phyloP scores from a whole-genome alignment of 169 alveolate species.

The Plasmodium gonderi region DNA sequence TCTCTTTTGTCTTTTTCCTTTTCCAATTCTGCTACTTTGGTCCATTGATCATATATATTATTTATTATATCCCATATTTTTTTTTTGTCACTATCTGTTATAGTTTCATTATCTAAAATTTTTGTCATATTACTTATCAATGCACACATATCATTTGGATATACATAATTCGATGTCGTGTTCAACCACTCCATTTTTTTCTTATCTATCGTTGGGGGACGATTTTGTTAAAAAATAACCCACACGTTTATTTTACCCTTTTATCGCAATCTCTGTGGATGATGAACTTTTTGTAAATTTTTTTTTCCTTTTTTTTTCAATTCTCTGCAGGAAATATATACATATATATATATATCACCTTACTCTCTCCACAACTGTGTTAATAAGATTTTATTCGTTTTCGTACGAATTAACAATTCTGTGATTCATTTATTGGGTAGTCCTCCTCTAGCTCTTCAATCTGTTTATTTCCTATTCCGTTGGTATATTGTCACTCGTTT shows the following conservation, averaged over 20 bases:
- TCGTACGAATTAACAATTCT: no score
- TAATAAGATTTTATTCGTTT: no score
- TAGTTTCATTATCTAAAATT: constrained; percentile 18
- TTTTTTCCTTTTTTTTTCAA: no score
- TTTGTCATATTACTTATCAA: constrained; percentile 18
- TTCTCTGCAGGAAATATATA: no score
- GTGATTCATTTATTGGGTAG: no score
- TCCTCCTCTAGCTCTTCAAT: no score
- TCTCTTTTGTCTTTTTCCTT: constrained; percentile 59
- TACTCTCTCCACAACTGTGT: no score
- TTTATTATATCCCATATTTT: constrained; percentile 35
- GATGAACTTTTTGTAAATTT: no score
- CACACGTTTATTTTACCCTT: background rate
- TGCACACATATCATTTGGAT: constrained; percentile 64
- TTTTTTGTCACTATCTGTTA: constrained; percentile 28
- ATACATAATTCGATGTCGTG: constrained; percentile 24
- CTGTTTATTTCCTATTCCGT: background rate
- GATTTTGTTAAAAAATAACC: background rate
- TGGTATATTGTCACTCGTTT: background rate
- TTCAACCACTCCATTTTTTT: constrained; percentile 23
- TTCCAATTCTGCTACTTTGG: constrained; percentile 30
- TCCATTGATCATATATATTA: constrained; percentile 48
- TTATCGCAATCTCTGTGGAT: background rate
- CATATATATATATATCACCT: no score
- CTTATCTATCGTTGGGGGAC: background rate